Conservation (phyloP, 2,329 filamentous ascomycete genomes). For the Alternaria sp. region DNA sequence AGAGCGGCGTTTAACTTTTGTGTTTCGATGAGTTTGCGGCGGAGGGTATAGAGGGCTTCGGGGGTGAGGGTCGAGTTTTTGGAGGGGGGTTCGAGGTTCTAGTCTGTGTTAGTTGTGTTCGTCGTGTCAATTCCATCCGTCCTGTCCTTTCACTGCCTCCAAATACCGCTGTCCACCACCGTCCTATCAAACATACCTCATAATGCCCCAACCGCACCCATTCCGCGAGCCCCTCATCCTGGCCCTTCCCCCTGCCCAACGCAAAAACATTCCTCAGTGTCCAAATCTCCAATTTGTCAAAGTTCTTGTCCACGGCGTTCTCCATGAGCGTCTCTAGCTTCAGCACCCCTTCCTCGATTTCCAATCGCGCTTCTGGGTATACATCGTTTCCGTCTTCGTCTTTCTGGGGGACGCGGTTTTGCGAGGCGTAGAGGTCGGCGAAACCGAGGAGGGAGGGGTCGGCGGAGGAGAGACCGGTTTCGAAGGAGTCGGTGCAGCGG, state of each 20-base stretch:
- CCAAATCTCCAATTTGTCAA: conserved; percentile 71
- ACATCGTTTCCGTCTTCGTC: conserved; percentile 49
- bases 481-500: conserved; percentile 85
- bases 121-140: background rate
- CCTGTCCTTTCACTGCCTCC: background rate
- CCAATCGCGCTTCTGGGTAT: conserved; percentile 62
- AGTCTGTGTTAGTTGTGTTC: background rate
- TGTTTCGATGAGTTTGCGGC: conserved; percentile 78
- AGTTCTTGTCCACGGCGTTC: conserved; percentile 58
- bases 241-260: conserved; percentile 61
- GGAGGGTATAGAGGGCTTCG: conserved; percentile 73
- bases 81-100: conserved; percentile 36
- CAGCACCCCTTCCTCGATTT: conserved; percentile 80
- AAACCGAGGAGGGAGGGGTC: conserved; percentile 84
- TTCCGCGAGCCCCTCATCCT: conserved; percentile 62
- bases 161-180: background rate
- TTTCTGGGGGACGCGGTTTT: conserved; percentile 52
- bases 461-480: conserved; percentile 77
- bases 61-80: conserved; percentile 59
- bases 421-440: conserved; percentile 56
- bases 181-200: conserved; percentile 60
- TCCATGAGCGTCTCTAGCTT: conserved; percentile 59
- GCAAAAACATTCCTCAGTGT: conserved; percentile 76
- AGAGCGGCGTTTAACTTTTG: conserved; percentile 74
- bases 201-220: conserved; percentile 89